Percentiles rank a stretch among this genome's conserved stretches.
Evolutionary conservation across 2,329 filamentous ascomycete genomes (phyloP).

Genomic region (Colletotrichum limetticola): DNA sequence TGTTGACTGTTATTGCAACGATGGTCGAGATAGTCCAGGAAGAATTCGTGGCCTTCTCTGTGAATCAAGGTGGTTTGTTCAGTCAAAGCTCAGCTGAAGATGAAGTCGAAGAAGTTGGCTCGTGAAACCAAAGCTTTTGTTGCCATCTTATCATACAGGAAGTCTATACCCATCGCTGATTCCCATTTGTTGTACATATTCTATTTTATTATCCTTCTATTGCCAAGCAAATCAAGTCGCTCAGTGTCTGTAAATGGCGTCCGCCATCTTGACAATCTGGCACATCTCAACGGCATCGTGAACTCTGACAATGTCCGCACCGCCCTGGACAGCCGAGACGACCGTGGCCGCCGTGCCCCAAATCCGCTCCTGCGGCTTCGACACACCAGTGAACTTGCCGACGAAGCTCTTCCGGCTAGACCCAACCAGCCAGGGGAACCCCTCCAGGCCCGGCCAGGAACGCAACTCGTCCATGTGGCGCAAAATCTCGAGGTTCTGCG

Average conservation of each 20-base stretch:
- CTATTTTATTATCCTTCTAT: background rate
- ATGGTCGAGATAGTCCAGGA: background rate
- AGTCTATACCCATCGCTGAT: background rate
- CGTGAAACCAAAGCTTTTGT: background rate
- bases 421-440: constrained; percentile 89
- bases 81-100: background rate
- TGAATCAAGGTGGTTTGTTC: background rate
- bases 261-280: constrained; percentile 85
- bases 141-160: background rate
- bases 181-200: background rate
- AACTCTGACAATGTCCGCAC: constrained; percentile 91
- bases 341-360: constrained; percentile 93
- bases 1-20: background rate
- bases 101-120: background rate
- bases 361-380: constrained; percentile 74
- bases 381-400: constrained; percentile 81
- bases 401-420: constrained; percentile 92
- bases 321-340: constrained; percentile 84
- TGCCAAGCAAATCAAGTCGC: background rate
- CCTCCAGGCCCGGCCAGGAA: constrained; percentile 70
- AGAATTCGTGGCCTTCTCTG: background rate
- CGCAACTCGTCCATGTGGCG: constrained; percentile 73
- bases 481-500: constrained; percentile 86
- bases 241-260: constrained; percentile 83
- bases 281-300: constrained; percentile 92